phyloP scores from a whole-genome alignment of 805 yeast species.

The Wickerhamomyces sydowiorum region DNA sequence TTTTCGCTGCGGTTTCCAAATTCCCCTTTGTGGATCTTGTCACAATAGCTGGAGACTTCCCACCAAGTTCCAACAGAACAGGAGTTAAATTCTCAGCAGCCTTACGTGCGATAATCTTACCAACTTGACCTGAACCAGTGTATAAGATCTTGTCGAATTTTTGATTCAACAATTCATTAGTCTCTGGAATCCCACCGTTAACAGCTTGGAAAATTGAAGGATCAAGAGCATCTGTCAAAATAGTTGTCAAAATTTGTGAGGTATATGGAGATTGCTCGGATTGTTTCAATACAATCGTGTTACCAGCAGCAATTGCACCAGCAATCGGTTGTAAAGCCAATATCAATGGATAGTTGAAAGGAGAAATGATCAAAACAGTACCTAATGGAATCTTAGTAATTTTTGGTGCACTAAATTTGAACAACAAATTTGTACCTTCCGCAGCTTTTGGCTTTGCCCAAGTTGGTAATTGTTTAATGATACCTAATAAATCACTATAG shows the following conservation, averaged over 20 bases:
- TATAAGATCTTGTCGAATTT: constrained; percentile 77
- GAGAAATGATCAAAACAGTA: constrained; percentile 63
- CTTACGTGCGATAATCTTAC: constrained; percentile 66
- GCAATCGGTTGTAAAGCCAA: constrained; percentile 61
- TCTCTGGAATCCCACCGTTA: constrained; percentile 67
- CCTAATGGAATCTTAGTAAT: constrained; percentile 44
- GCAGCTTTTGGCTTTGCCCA: constrained; percentile 52
- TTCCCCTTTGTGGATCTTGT: constrained; percentile 43
- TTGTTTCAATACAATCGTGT: constrained; percentile 48
- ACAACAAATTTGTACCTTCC: constrained; percentile 9
- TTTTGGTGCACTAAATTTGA: constrained; percentile 12
- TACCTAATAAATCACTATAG: constrained; percentile 49
- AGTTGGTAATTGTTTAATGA: constrained; percentile 51
- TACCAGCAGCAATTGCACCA: constrained; percentile 85
- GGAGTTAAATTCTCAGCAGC: constrained; percentile 90
- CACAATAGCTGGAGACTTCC: constrained; percentile 82
- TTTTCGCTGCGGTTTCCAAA: constrained; percentile 42
- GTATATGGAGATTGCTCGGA: constrained; percentile 64
- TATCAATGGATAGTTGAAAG: constrained; percentile 76
- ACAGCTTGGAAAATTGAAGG: constrained; percentile 55
- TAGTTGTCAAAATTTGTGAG: constrained; percentile 46
- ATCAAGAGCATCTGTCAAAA: constrained; percentile 50
- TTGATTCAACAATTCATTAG: constrained; percentile 52
- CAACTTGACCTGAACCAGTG: constrained; percentile 79
- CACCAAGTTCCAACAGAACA: constrained; percentile 78